Conservation (phyloP, 345 rosid species). For the Isatis tinctoria region DNA sequence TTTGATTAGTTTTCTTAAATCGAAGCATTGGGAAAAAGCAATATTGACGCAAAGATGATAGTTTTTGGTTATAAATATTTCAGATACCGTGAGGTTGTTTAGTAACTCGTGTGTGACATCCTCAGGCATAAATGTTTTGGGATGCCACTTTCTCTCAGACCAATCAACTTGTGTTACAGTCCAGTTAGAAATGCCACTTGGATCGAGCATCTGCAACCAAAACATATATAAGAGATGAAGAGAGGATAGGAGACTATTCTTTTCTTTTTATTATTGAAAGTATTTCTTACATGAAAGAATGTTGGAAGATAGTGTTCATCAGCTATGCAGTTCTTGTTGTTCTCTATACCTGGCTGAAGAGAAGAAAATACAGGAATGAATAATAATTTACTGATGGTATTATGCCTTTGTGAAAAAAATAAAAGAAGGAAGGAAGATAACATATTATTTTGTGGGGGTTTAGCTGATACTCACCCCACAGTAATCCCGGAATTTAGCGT, state of each 20-base stretch:
- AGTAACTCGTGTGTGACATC: constrained; percentile 66
- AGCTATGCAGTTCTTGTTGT: constrained; percentile 86
- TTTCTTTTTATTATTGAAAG: neutral
- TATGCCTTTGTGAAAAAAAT: neutral
- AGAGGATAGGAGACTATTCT: neutral
- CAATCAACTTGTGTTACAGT: constrained; percentile 96
- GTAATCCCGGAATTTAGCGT: constrained; percentile 85
- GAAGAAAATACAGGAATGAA: neutral
- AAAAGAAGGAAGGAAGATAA: neutral
- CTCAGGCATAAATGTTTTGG: constrained; percentile 69
- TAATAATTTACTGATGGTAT: neutral
- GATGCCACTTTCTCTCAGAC: constrained; percentile 99
- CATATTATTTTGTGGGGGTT: neutral
- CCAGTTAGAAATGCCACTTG: constrained; percentile 87
- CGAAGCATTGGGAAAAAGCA: neutral
- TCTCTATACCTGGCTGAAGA: constrained; percentile 93
- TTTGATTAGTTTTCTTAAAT: neutral
- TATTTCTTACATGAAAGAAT: constrained; percentile 66
- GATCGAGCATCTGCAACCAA: constrained; percentile 72
- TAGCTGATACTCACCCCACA: constrained; percentile 57
- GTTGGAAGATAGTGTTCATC: constrained; percentile 99
- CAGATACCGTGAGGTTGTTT: constrained; percentile 72
- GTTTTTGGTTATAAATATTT: neutral
- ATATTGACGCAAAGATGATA: neutral
- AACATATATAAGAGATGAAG: neutral